Evolutionary conservation across 768 basidiomycete genomes (phyloP).

Genomic region (Phlegmacium glaucopus): DNA sequence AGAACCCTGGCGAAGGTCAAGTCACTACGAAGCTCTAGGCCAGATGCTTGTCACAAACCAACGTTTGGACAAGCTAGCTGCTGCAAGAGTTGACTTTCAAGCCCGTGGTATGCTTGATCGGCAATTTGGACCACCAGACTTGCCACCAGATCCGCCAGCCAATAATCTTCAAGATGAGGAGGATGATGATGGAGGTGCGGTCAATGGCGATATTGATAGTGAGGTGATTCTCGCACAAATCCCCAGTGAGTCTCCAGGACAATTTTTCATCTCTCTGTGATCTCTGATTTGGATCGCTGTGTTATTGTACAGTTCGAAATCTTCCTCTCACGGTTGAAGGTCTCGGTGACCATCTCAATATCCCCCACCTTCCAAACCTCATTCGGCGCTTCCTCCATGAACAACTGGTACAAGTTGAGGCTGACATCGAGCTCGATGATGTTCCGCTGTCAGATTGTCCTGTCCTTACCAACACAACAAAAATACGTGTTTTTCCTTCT

Average conservation of each 20-base stretch:
- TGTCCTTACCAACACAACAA: no score
- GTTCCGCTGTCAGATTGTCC: no score
- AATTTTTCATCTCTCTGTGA: not conserved
- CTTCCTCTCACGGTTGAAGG: slow-evolving; percentile 1
- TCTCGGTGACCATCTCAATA: slow-evolving; percentile 1
- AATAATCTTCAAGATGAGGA: not conserved
- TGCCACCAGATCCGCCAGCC: not conserved
- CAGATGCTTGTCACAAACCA: no score
- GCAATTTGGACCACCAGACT: not conserved
- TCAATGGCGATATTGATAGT: not conserved
- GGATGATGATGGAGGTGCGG: slow-evolving; percentile 1
- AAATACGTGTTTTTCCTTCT: no score
- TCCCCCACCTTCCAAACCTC: not conserved
- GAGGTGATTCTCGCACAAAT: not conserved
- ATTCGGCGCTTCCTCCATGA: not conserved
- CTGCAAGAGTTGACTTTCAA: slow-evolving; percentile 14
- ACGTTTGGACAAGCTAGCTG: not conserved
- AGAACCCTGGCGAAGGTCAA: no score
- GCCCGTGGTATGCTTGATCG: slow-evolving; percentile 17
- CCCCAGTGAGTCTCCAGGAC: not conserved
- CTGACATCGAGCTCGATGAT: slow-evolving; percentile 11
- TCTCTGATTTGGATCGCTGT: not conserved
- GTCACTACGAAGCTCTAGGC: no score
- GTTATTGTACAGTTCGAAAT: not conserved
- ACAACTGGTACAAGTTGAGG: not conserved